Percentiles rank a stretch among this genome's conserved stretches.
These are phyloP conservation scores for Vinca minor DNA, from an alignment of 257 asterid species.

Conservation along the genomic window DNA sequence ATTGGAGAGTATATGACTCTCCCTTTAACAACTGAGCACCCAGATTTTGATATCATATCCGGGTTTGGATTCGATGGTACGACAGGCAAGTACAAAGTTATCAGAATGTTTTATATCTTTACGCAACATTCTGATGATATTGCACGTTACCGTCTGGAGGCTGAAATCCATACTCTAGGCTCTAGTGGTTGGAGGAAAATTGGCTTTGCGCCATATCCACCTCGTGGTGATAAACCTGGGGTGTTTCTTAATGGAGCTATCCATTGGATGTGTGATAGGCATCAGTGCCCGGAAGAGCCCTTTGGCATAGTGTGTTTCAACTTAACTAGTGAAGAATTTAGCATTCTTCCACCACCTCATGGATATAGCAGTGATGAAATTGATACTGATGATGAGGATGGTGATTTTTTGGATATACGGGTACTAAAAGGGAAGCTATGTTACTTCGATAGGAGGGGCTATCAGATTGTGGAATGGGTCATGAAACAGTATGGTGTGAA, in stretches of 20 bases:
- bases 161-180: conserved; percentile 5
- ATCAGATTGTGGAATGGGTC: neutral
- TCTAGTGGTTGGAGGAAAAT: conserved; percentile 1
- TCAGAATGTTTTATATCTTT: neutral
- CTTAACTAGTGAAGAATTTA: conserved; percentile 1
- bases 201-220: neutral
- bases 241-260: conserved; percentile 7
- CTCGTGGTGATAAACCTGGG: conserved; percentile 11
- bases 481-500: neutral
- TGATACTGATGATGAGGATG: neutral
- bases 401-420: neutral
- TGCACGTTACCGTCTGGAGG: neutral
- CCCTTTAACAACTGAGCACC: neutral
- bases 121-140: neutral
- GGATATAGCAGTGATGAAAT: neutral
- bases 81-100: neutral
- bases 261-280: conserved; percentile 9
- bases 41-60: conserved; percentile 8
- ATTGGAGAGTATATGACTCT: conserved; percentile 11
- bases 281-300: conserved; percentile 2
- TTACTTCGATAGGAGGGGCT: neutral
- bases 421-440: neutral
- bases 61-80: conserved; percentile 11
- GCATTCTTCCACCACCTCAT: neutral
- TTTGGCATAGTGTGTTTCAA: conserved; percentile 3